Conservation (phyloP, 139 green algal genomes). For the Picochlorum sp. region DNA sequence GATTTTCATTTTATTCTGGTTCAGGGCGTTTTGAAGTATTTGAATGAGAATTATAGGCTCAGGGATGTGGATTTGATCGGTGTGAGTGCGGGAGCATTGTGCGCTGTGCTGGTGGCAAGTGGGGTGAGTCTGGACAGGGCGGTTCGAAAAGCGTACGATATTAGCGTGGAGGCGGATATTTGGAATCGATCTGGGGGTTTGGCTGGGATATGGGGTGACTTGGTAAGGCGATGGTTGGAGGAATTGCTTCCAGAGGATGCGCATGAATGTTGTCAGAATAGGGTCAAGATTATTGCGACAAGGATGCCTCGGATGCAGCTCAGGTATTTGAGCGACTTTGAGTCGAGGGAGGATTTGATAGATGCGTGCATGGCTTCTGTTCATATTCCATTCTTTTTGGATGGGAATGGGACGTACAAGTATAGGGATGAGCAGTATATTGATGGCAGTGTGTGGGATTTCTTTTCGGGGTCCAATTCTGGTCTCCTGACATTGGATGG, state of each 20-base stretch:
- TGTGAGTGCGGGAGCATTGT: slow-evolving; percentile 32
- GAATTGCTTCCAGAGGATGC: slow-evolving; percentile 59
- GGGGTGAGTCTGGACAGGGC: slow-evolving; percentile 33
- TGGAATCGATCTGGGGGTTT: slow-evolving; percentile 43
- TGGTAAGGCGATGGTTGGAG: slow-evolving; percentile 61
- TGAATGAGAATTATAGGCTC: slow-evolving; percentile 30
- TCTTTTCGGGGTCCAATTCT: slow-evolving; percentile 30
- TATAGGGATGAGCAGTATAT: slow-evolving; percentile 37
- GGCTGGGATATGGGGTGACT: slow-evolving; percentile 54
- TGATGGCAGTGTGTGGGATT: slow-evolving; percentile 48
- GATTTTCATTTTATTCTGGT: neutral
- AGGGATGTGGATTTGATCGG: slow-evolving; percentile 24
- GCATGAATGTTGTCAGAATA: slow-evolving; percentile 27
- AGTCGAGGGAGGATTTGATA: slow-evolving; percentile 44
- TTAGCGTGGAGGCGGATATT: slow-evolving; percentile 34
- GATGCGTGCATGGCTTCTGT: slow-evolving; percentile 41
- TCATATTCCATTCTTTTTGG: slow-evolving; percentile 66
- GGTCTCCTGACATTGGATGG: slow-evolving; percentile 28
- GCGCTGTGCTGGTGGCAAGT: slow-evolving; percentile 30
- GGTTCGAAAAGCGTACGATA: slow-evolving; percentile 24
- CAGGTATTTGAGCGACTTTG: slow-evolving; percentile 37
- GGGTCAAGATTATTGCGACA: slow-evolving; percentile 39
- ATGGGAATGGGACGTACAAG: slow-evolving; percentile 26
- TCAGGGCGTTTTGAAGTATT: slow-evolving; percentile 18
- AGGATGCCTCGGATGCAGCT: slow-evolving; percentile 24